Base-by-base conservation (phyloP, 371 early-diverging fungal species). In the Dichotomocladium elegans region DNA sequence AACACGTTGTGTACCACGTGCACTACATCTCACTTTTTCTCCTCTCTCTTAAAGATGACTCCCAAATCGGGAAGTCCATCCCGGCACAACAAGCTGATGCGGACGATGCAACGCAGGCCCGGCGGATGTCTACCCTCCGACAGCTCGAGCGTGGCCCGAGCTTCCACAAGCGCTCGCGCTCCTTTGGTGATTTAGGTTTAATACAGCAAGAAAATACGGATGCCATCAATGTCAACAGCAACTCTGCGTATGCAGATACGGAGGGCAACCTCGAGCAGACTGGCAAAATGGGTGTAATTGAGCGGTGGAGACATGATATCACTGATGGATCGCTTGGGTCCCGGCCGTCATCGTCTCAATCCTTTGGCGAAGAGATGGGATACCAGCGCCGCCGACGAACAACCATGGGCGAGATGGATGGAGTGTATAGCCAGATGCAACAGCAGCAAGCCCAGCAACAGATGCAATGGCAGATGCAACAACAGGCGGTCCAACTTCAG, bases 131-230 rank as follows among this genome's bases (percentile, higher is more conserved):
- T 24, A 63, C 63, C 2, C 40, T 63, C 12, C 63, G 63, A 24
- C 63, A 63, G 42, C 24, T 63, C 11, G 63, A 63, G 43, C 63
- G 63, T 41, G 63, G 63, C 42, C 50, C 63, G 7, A 57, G 58
- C 27, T 27, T 63, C 34, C 63, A 58, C 19, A 53, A 57, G 42
- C 50, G 63, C 25, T 63, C 63, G 4, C 48, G 63, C n/a, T 63
- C 63, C 15, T 24, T 26, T 14, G 55, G 63, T 35, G 63, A 53
- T 10, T 92, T 87, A 61, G 89, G 86, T 19, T 79, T 72, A n/a
- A 92, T 72, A 6, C 83, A 76, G 24, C 90, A 66, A 47, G 26
- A 66, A 47, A 87, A 91, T 7, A 87, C 85, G 46, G 79, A 65
- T 5, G 82, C 87, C 0, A 85, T 72, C 47, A 22, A 26, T 19